A percentile compares a stretch with the other conserved stretches of the same genome.
Conservation (phyloP, 2,329 filamentous ascomycete genomes). For the Colletotrichum zoysiae region DNA sequence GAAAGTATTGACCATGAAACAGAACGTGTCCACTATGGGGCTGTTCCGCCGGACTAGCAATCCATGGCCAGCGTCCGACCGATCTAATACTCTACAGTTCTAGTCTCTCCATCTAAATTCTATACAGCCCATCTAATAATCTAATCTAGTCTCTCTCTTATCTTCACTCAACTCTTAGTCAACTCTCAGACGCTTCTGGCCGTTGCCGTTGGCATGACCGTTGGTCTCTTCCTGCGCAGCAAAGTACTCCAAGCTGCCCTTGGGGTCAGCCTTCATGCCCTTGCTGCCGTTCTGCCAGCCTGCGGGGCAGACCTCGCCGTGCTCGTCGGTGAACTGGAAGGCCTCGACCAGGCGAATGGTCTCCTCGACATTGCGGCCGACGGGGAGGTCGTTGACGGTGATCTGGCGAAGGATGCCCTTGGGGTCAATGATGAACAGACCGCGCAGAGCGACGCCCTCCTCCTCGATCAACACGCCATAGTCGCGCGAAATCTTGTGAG, state of each 20-base stretch:
- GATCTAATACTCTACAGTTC: slow-evolving; percentile 24
- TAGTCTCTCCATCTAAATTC: slow-evolving; percentile 30
- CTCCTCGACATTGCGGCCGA: slow-evolving; percentile 74
- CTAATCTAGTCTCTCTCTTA: not conserved
- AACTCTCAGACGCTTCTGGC: slow-evolving; percentile 29
- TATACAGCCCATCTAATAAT: not conserved
- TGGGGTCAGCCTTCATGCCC: slow-evolving; percentile 65
- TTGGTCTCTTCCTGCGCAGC: slow-evolving; percentile 50
- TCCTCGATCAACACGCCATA: slow-evolving; percentile 75
- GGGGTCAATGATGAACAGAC: slow-evolving; percentile 76
- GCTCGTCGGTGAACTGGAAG: slow-evolving; percentile 87
- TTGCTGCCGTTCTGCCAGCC: slow-evolving; percentile 62
- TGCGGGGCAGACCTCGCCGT: slow-evolving; percentile 78
- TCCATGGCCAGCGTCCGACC: not conserved
- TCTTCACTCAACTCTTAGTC: slow-evolving; percentile 4
- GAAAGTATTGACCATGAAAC: not conserved
- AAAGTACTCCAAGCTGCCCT: slow-evolving; percentile 65
- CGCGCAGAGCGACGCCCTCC: slow-evolving; percentile 72
- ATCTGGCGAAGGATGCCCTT: slow-evolving; percentile 72
- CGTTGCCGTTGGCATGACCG: slow-evolving; percentile 35
- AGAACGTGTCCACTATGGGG: not conserved
- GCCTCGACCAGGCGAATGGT: slow-evolving; percentile 75
- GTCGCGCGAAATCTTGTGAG: slow-evolving; percentile 68
- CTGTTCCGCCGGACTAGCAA: not conserved
- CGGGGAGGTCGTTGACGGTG: slow-evolving; percentile 74